Conservation (phyloP, 1,139 yeast genomes). For the Scheffersomyces illinoinensis region DNA sequence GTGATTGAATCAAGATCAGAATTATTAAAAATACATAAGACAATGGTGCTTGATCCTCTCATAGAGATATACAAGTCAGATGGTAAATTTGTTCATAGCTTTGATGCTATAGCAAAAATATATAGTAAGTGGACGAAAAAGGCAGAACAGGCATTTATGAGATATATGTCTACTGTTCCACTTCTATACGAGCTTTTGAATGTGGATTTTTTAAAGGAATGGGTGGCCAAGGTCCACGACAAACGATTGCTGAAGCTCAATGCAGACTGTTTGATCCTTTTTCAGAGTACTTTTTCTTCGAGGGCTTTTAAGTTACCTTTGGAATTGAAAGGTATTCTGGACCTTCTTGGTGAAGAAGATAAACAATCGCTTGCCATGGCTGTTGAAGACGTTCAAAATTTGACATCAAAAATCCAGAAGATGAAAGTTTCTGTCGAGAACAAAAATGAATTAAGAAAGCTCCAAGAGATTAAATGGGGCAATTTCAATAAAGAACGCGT, state of each 20-base stretch:
- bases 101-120: constrained; percentile 56
- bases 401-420: constrained; percentile 43
- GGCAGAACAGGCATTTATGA: constrained; percentile 55
- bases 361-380: constrained; percentile 63
- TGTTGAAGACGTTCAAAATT: constrained; percentile 39
- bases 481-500: constrained; percentile 36
- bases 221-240: constrained; percentile 48
- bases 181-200: constrained; percentile 27
- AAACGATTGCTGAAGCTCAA: constrained; percentile 44
- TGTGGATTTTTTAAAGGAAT: constrained; percentile 51
- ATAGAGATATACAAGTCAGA: constrained; percentile 43
- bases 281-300: constrained; percentile 75
- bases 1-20: constrained; percentile 64
- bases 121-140: constrained; percentile 66
- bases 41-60: constrained; percentile 55
- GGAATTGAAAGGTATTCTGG: constrained; percentile 61
- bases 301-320: constrained; percentile 72
- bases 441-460: constrained; percentile 45
- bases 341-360: constrained; percentile 44
- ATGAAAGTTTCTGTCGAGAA: constrained; percentile 60
- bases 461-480: constrained; percentile 28
- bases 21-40: constrained; percentile 60
- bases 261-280: constrained; percentile 59
- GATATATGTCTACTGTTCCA: constrained; percentile 52
- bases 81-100: constrained; percentile 65